phyloP scores from a whole-genome alignment of 108 stramenopile species.

The Skeletonema marinoi region DNA sequence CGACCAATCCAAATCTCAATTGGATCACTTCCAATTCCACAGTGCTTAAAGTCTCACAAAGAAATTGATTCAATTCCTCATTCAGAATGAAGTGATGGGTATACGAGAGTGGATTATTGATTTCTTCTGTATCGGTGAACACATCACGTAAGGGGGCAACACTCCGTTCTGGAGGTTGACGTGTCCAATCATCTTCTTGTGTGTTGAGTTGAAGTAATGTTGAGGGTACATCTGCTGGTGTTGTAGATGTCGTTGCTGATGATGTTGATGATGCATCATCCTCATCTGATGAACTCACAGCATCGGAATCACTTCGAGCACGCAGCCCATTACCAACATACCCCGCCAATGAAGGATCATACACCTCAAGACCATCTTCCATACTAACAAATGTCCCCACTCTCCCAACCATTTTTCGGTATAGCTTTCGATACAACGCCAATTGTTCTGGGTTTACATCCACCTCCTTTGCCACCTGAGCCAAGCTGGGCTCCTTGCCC shows the following conservation, averaged over 20 bases:
- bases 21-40: conserved; percentile 58
- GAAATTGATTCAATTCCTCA: conserved; percentile 51
- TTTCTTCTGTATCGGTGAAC: conserved; percentile 42
- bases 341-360: conserved; percentile 24
- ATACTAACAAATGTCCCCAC: conserved; percentile 10
- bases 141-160: conserved; percentile 56
- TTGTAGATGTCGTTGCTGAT: not conserved
- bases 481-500: conserved; percentile 19
- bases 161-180: conserved; percentile 51
- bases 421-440: conserved; percentile 30
- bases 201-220: conserved; percentile 27
- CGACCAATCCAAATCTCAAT: conserved; percentile 62
- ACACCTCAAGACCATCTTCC: conserved; percentile 30
- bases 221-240: conserved; percentile 4
- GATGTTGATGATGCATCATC: not conserved
- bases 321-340: not conserved
- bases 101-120: conserved; percentile 53
- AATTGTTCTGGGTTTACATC: conserved; percentile 11
- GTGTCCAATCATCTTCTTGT: conserved; percentile 60
- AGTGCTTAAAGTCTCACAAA: conserved; percentile 44
- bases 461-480: conserved; percentile 20
- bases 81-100: conserved; percentile 51
- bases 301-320: not conserved
- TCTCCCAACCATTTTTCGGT: conserved; percentile 15
- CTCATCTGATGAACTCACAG: not conserved